Evolutionary conservation across 2,329 filamentous ascomycete genomes (phyloP), one percentile per base, ranked within the genome.

Genomic region (Setomelanomma holmii): DNA sequence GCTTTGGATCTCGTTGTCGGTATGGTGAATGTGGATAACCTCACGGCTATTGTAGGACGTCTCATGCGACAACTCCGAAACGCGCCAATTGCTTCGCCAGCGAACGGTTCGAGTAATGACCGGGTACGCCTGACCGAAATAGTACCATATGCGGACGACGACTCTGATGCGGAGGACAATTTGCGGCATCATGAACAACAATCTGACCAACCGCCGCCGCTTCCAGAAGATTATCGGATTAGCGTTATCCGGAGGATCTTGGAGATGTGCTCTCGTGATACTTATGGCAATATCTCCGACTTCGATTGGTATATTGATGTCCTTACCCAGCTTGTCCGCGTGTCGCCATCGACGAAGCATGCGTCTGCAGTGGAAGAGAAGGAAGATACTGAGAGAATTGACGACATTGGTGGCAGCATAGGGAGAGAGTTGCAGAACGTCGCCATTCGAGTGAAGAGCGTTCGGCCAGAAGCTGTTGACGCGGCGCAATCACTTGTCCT

Each of bases 241-340:
- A 90, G 90, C 64, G 91, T 97, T 17, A 91, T 98, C 45, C 83
- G 84, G 50, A 85, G 90, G 53, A 91, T 98, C 54, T 74, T 98
- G 10, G 86, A 88, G 55, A 96, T 99, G 86, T 98, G 93, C 73
- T 90, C 91, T 7, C 86, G 87, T 59, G 89, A 93, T 60, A 96
- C 92, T 55, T 99, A 98, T 72, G 84, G 84, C 34, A 91, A 92
- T 67, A 81, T 99, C 41, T 79, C 83, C 45, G 93, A 99, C 71
- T 99, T 99, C 72, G 93, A 97, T 62, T 99, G 95, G 95, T 98
- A 98, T 73, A 89, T 98, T 60, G 90, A 95, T 61, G 86, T 96
- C 22, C 79, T 99, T 23, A 89, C 91, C 4, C 91, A 96, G 69
- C 83, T 99, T 12, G 86, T 97, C 35, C 86, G 88, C 39, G 78